These are phyloP conservation scores for Sarocladiaceae sp. DNA, from an alignment of 2,329 filamentous ascomycete genomes.

Conservation along the genomic window DNA sequence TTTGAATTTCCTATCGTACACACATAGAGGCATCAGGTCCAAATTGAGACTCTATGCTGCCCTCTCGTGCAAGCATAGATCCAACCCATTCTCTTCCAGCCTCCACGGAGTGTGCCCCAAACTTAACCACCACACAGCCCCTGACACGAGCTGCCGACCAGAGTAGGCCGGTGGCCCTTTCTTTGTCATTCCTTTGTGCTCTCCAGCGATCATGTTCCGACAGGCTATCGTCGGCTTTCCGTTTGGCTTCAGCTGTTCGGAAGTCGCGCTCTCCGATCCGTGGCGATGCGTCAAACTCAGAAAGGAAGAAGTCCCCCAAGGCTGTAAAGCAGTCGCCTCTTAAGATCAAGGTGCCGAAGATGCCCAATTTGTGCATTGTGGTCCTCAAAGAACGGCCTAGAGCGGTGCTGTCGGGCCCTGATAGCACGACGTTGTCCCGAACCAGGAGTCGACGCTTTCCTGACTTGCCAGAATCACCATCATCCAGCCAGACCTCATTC, in stretches of 20 bases:
- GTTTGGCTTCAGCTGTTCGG: conserved; percentile 45
- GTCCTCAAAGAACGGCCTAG: conserved; percentile 38
- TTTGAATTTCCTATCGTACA: conserved; percentile 46
- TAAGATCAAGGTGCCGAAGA: conserved; percentile 81
- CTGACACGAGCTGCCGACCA: conserved; percentile 80
- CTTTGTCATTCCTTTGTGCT: conserved; percentile 45
- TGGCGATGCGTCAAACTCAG: conserved; percentile 71
- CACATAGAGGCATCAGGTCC: conserved; percentile 79
- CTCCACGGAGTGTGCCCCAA: conserved; percentile 76
- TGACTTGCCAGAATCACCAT: conserved; percentile 19
- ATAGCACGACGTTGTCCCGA: conserved; percentile 77
- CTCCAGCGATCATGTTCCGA: conserved; percentile 48
- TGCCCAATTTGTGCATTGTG: conserved; percentile 67
- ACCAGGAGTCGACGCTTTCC: conserved; percentile 58
- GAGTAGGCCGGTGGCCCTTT: conserved; percentile 55
- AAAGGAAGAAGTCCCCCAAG: conserved; percentile 67
- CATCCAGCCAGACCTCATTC: conserved; percentile 73
- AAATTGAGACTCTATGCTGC: conserved; percentile 63
- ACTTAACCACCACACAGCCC: conserved; percentile 85
- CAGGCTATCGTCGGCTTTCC: conserved; percentile 25
- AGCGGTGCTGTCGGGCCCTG: conserved; percentile 41
- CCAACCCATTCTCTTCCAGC: conserved; percentile 75
- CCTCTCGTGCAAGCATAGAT: conserved; percentile 67
- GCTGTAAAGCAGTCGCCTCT: conserved; percentile 62
- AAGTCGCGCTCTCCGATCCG: conserved; percentile 80